phyloP scores from a whole-genome alignment of 352 stramenopile species.

The Globisporangium okanoganense region DNA sequence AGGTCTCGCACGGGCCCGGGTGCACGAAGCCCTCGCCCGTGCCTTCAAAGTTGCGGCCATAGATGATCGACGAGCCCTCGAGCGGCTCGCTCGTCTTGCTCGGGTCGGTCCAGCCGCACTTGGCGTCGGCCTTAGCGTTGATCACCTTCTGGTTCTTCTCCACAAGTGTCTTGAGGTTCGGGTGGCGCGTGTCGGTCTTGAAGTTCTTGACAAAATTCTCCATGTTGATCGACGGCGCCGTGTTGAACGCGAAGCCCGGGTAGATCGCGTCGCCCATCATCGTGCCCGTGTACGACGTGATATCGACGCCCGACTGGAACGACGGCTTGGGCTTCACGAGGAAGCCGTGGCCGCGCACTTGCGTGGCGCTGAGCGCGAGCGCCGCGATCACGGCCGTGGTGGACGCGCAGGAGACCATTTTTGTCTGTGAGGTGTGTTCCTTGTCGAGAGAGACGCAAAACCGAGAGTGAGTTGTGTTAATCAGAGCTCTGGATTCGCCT shows the following conservation, averaged over 20 bases:
- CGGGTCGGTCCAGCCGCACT: conserved; percentile 41
- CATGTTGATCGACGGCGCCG: conserved; percentile 25
- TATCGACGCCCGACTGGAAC: conserved; percentile 29
- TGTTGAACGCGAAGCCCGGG: conserved; percentile 31
- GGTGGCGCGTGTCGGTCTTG: conserved; percentile 33
- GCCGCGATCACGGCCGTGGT: conserved; percentile 15
- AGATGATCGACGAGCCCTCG: conserved; percentile 37
- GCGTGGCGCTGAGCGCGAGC: conserved; percentile 9
- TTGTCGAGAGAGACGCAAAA: background rate
- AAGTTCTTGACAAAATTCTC: conserved; percentile 33
- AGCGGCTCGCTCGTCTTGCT: conserved; percentile 26
- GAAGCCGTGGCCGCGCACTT: conserved; percentile 30
- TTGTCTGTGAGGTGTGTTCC: background rate
- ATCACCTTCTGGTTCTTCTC: conserved; percentile 32
- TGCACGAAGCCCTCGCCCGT: conserved; percentile 15
- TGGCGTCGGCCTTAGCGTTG: conserved; percentile 17
- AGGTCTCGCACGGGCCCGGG: conserved; percentile 48
- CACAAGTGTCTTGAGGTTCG: conserved; percentile 33
- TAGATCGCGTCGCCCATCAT: conserved; percentile 37
- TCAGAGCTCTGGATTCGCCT: background rate
- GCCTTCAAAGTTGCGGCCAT: conserved; percentile 28
- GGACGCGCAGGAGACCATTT: conserved; percentile 8
- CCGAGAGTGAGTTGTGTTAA: background rate
- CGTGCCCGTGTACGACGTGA: conserved; percentile 37
- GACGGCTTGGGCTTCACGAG: conserved; percentile 34